A percentile compares a stretch with the other conserved stretches of the same genome.
phyloP scores from a whole-genome alignment of 2,329 filamentous ascomycete species.

The Pleoardoris graminearum region DNA sequence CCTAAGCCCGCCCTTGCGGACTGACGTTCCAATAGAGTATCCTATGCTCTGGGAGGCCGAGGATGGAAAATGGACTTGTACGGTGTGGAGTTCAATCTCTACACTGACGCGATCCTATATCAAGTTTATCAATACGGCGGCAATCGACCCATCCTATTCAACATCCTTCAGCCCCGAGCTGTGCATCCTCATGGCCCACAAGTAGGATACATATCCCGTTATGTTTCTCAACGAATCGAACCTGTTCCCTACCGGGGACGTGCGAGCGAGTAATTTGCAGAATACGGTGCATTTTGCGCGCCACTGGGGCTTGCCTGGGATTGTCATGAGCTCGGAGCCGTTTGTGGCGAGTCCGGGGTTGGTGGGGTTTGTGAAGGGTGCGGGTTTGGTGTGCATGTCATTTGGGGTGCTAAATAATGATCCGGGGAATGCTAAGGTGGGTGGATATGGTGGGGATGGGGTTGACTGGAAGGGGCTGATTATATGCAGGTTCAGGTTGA shows the following conservation, averaged over 20 bases:
- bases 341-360: slow-evolving; percentile 86
- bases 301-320: slow-evolving; percentile 89
- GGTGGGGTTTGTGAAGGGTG: slow-evolving; percentile 91
- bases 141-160: slow-evolving; percentile 92
- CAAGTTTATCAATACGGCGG: slow-evolving; percentile 86
- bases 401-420: slow-evolving; percentile 94
- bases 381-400: slow-evolving; percentile 88
- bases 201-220: slow-evolving; percentile 94
- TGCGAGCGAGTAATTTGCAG: slow-evolving; percentile 86
- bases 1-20: too few species aligned
- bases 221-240: slow-evolving; percentile 92
- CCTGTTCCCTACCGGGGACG: slow-evolving; percentile 79
- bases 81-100: slow-evolving; percentile 92
- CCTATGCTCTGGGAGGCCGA: slow-evolving; percentile 96
- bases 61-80: slow-evolving; percentile 97
- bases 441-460: slow-evolving; percentile 45
- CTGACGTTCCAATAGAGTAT: too few species aligned
- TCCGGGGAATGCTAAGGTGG: slow-evolving; percentile 78
- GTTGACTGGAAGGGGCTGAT: slow-evolving; percentile 9
- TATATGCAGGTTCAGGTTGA: slow-evolving; percentile 75
- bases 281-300: slow-evolving; percentile 93
- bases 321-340: slow-evolving; percentile 84
- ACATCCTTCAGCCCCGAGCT: slow-evolving; percentile 97
- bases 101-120: slow-evolving; percentile 87
- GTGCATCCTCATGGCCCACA: slow-evolving; percentile 89